Base-by-base conservation (phyloP, 169 alveolate species). In the Babesia sp. region DNA sequence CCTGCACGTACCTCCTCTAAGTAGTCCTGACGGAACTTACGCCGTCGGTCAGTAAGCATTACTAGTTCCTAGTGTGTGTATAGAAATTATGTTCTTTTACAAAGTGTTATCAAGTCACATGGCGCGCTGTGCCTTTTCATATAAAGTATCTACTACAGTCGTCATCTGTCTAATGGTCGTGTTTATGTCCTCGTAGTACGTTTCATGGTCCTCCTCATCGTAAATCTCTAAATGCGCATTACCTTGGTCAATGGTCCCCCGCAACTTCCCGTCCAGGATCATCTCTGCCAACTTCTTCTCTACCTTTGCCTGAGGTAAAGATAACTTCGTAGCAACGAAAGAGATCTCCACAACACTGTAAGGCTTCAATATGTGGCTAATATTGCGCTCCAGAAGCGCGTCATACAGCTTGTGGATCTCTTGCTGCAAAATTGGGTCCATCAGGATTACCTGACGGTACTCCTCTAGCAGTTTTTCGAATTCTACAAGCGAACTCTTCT, bases 191-290 rank as follows among this genome's bases (percentile, higher is more conserved):
- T 83, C 87, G 85, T 90, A 73, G 44, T 75, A 78, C 37, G 90
- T 75, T 39, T 82, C 86, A 36, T 78, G 83, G 74, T 64, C 77
- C 18, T 48, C 56, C 45, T 83, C 92, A 26, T 91, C 95, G 58
- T 95, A 96, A 56, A 97, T 78, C 51, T 93, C 94, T 55, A 97
- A 86, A 54, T 96, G 90, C 22, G 96, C 97, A 22, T 59, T 45
- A 29, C 87, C 90, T 64, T 91, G 97, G 82, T 97, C 99, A 44
- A 97, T 84, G 36, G 97, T 97, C 41, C 98, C 99, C 46, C 92
- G 93, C 36, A 97, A 90, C 83, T 93, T 96, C 73, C 94, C 92
- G 85, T 97, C 98, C 39, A 97, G 79, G 42, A 97, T 97, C 98
- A 97, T 96, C 71, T 96, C 98, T 26, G 97, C 92, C 63, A 94